Conservation (phyloP, 1,139 yeast species). For the Sugiyamaella novakii region DNA sequence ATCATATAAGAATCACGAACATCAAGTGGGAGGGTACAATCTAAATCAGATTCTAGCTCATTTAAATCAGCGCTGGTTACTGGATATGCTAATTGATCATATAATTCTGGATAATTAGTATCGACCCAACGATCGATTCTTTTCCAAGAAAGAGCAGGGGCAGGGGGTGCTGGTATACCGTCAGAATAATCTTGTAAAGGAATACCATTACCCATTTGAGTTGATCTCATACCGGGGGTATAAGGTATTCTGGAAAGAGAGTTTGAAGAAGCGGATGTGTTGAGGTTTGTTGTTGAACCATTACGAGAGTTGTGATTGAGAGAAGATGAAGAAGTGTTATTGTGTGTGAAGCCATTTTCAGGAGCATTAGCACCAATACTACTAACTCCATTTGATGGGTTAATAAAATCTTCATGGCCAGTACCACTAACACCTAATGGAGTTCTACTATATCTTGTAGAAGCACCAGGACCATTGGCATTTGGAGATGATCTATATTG, state of each 20-base stretch:
- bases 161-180: constrained; percentile 68
- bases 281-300: constrained; percentile 26
- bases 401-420: constrained; percentile 12
- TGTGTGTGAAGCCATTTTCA: constrained; percentile 26
- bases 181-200: constrained; percentile 53
- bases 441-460: constrained; percentile 3
- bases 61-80: constrained; percentile 76
- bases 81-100: constrained; percentile 67
- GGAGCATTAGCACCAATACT: constrained; percentile 26
- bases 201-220: constrained; percentile 44
- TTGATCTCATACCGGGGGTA: constrained; percentile 44
- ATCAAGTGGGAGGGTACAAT: constrained; percentile 66
- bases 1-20: constrained; percentile 72
- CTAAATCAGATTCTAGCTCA: constrained; percentile 73
- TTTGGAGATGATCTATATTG: constrained; percentile 26
- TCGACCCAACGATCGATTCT: constrained; percentile 75
- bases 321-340: constrained; percentile 28
- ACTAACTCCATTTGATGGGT: constrained; percentile 14
- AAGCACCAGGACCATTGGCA: constrained; percentile 21
- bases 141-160: constrained; percentile 71
- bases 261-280: constrained; percentile 30
- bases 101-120: constrained; percentile 76
- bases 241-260: constrained; percentile 41
- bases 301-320: constrained; percentile 17
- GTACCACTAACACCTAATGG: constrained; percentile 12